Evolutionary conservation across 108 stramenopile genomes (phyloP), one percentile per base, ranked within the genome.

Genomic region (Cyclotella cryptica): DNA sequence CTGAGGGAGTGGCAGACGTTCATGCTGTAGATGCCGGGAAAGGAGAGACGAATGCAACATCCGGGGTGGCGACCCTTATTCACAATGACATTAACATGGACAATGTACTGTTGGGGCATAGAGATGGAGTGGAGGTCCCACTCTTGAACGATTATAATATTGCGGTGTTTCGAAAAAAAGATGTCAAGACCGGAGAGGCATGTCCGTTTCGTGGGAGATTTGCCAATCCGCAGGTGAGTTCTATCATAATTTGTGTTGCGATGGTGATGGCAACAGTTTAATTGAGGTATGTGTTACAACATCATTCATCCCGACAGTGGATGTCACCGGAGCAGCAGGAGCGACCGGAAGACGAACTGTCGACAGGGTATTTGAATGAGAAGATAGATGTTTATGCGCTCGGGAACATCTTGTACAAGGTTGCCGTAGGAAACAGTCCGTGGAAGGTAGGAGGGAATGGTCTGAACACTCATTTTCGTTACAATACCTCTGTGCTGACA

Each of bases 71-170:
- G 11, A 49, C 54, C 6, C 79, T 96, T 83, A 90, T 88, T 22
- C 92, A 96, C 75, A 93, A 93, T 79, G 95, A 96, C 66, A 79
- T 96, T 35, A 91, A 89, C 60, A 78, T 82, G 81, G 80, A 81
- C 88, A 90, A 67, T 75, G 85, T 60, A 80, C 86, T 84, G 63
- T 87, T 84, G 86, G 84, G 80, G 72, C 24, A 78, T 85, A 52
- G 88, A 77, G 53, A 57, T 66, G 66, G 90, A 54, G 29, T 89
- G 78, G 47, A 83, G 52, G 66, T 90, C 81, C 69, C 92, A 84
- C 42, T 82, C 53, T 66, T 96, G 58, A 96, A 93, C 68, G 95
- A 96, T 72, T 96, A 93, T 66, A 96, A 96, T 68, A 91, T 92
- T 77, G 95, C 92, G 10, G 90, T 93, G 55, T 93, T 96, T 76